A percentile compares a stretch with the other conserved stretches of the same genome.
Conservation (phyloP, 139 green algal genomes). For the Asterochloris erici region DNA sequence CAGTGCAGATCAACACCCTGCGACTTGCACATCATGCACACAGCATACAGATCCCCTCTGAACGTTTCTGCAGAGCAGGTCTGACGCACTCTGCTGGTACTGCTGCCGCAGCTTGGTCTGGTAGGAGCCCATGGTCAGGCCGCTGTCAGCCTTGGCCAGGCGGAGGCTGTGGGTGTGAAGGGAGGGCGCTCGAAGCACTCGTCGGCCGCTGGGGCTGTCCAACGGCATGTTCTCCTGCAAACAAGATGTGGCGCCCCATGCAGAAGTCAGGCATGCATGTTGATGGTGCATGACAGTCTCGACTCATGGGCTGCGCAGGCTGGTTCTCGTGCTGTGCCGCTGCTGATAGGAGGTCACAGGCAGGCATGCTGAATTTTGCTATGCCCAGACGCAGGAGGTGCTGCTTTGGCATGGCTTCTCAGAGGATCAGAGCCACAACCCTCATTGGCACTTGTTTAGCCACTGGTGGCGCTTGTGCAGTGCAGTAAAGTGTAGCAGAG, state of each 20-base stretch:
- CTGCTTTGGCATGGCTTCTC: too few relatives aligned
- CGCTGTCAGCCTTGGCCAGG: conserved; percentile 18
- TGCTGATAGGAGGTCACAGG: too few relatives aligned
- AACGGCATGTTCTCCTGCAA: background rate
- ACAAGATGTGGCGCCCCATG: background rate
- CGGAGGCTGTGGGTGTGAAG: conserved; percentile 11
- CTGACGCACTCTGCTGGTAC: conserved; percentile 1
- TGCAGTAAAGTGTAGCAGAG: too few relatives aligned
- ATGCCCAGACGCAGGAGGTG: too few relatives aligned
- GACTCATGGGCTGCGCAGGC: background rate
- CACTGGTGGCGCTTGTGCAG: too few relatives aligned
- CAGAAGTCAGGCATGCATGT: background rate
- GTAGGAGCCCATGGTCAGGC: conserved; percentile 3
- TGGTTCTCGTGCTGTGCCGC: too few relatives aligned
- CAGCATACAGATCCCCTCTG: background rate
- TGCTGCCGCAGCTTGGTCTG: conserved; percentile 20
- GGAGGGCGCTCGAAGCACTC: background rate
- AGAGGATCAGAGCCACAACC: too few relatives aligned
- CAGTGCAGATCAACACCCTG: background rate
- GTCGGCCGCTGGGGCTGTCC: background rate
- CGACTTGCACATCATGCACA: background rate
- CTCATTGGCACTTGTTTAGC: too few relatives aligned
- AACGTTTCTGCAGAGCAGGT: background rate
- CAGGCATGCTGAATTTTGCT: too few relatives aligned
- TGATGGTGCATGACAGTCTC: background rate